Evolutionary conservation across 495 filamentous ascomycete genomes (phyloP), one percentile per base, ranked within the genome.

Genomic region (Emericellopsis terricola): DNA sequence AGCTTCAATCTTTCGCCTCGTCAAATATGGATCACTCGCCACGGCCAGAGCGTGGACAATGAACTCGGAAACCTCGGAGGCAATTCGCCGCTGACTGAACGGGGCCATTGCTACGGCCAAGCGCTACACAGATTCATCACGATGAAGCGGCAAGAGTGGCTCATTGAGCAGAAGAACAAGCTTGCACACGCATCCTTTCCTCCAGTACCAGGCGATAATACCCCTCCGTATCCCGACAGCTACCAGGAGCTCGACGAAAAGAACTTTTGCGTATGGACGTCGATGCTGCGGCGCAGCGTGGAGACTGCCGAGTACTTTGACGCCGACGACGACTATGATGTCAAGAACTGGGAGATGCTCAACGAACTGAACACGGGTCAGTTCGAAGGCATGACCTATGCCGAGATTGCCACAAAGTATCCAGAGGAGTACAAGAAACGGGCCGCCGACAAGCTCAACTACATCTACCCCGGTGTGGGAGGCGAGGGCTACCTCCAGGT

Each of bases 221-320:
- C 89, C 13, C 89, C 89, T 1, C 89, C 89, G 6, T 94, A 94
- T 47, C 89, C 89, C 0, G 78, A 91, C 39, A 77, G 83, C 46
- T 53, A 55, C 36, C 55, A 68, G 19, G 67, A 71, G 18, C 61
- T 71, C 4, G 56, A 69, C 24, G 69, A 76, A 16, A 92, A 91
- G 57, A 89, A 86, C 46, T 94, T 93, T 51, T 97, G 89, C 52
- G 81, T 97, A 16, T 97, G 89, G 89, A 93, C 87, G 8, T 89
- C 81, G 8, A 96, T 94, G 87, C 71, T 97, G 43, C 76, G 79
- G 44, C 76, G 89, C 30, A 79, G 78, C 33, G 68, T 87, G 31
- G 68, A 91, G 44, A 86, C 85, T 1, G 83, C 80, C 0, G 68
- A 85, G 34, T 72, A 76, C 47, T 97, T 96, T 53, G 60, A 68